These are phyloP conservation scores for Quercus engelmannii DNA, from an alignment of 306 rosid species.

Conservation along the genomic window DNA sequence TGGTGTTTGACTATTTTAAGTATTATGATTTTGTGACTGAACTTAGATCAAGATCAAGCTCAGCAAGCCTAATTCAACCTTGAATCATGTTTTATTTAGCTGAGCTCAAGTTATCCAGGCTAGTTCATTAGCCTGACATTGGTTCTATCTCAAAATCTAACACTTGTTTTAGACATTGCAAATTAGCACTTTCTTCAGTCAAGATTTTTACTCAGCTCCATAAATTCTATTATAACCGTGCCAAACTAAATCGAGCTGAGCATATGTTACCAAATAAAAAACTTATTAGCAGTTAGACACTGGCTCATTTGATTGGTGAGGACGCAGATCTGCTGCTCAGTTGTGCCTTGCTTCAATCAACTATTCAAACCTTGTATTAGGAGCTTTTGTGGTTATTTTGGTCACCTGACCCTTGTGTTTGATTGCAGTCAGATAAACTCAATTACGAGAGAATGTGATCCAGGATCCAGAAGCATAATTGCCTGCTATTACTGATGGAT, in stretches of 20 bases:
- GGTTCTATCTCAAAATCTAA: neutral
- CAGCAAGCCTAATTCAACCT: neutral
- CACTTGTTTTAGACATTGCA: neutral
- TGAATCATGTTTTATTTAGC: neutral
- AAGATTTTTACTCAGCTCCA: neutral
- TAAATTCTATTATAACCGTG: neutral
- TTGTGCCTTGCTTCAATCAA: neutral
- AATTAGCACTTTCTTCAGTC: neutral
- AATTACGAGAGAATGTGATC: conserved; percentile 67
- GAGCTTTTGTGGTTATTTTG: conserved; percentile 3
- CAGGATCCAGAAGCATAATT: conserved; percentile 15
- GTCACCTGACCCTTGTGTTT: neutral
- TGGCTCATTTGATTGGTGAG: neutral
- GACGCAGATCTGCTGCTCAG: neutral
- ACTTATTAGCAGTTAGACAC: neutral
- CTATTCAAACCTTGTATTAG: neutral
- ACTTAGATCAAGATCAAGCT: neutral
- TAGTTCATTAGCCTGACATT: neutral
- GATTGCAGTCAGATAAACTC: conserved; percentile 89
- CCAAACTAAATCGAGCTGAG: neutral
- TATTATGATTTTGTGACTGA: neutral
- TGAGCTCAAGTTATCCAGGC: neutral
- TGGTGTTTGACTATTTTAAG: neutral
- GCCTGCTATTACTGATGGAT: neutral
- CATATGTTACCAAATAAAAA: neutral